These are phyloP conservation scores for Wickerhamomyces alni DNA, from an alignment of 805 yeast genomes.

Conservation along the genomic window DNA sequence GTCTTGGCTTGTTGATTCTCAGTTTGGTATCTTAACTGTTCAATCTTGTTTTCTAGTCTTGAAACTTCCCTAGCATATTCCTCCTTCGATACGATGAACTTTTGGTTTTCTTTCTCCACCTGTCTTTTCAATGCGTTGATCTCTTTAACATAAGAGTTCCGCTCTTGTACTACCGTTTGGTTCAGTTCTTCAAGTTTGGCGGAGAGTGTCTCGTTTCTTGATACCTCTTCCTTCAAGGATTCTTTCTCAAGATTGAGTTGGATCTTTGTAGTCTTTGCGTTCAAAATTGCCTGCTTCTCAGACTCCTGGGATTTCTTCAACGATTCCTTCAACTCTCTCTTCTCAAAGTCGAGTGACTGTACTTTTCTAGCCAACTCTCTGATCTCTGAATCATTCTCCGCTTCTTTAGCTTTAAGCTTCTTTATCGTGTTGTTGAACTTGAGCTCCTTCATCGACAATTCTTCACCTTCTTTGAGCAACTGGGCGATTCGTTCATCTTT, in stretches of 20 bases:
- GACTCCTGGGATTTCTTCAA: slow-evolving; percentile 19
- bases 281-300: slow-evolving; percentile 21
- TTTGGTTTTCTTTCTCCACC: slow-evolving; percentile 30
- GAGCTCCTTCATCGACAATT: slow-evolving; percentile 64
- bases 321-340: slow-evolving; percentile 20
- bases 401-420: slow-evolving; percentile 44
- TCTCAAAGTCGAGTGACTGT: slow-evolving; percentile 18
- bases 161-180: slow-evolving; percentile 19
- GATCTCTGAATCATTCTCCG: slow-evolving; percentile 31
- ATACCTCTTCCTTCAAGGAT: slow-evolving; percentile 15
- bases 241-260: slow-evolving; percentile 18
- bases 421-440: slow-evolving; percentile 62
- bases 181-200: slow-evolving; percentile 20
- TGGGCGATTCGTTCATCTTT: slow-evolving; percentile 57
- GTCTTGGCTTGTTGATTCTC: slow-evolving; percentile 39
- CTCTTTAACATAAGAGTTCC: slow-evolving; percentile 20
- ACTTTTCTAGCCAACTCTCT: slow-evolving; percentile 8
- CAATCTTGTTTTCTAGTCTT: slow-evolving; percentile 64
- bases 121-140: slow-evolving; percentile 25
- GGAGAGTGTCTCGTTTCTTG: slow-evolving; percentile 18
- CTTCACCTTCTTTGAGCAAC: slow-evolving; percentile 70
- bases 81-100: slow-evolving; percentile 13
- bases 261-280: slow-evolving; percentile 16
- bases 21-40: slow-evolving; percentile 53
- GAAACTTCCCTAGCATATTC: slow-evolving; percentile 38